phyloP scores from a whole-genome alignment of 1,284 basidiomycete genomes.

The Ganoderma lingzhi region DNA sequence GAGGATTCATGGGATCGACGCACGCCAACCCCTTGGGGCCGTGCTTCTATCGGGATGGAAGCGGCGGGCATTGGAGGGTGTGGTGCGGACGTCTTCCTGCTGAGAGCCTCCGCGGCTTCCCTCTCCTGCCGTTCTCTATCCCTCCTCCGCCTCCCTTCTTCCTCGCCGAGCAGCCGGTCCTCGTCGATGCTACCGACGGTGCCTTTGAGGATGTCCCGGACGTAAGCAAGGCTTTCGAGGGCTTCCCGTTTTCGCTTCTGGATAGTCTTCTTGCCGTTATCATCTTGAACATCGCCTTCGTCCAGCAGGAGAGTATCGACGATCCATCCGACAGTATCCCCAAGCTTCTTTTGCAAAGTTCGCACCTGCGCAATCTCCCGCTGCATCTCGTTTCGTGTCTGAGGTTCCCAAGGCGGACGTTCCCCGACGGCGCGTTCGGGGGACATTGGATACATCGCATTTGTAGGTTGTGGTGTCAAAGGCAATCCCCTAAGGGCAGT shows the following conservation, averaged over 20 bases:
- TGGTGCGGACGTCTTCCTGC: constrained; percentile 31
- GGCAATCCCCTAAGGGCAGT: constrained; percentile 69
- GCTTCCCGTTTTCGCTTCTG: constrained; percentile 66
- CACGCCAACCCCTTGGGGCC: constrained; percentile 29
- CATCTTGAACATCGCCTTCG: constrained; percentile 53
- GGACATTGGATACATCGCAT: constrained; percentile 65
- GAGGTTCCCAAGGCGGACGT: constrained; percentile 70
- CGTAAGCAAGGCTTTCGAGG: constrained; percentile 75
- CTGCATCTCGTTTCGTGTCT: constrained; percentile 71
- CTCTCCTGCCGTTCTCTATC: constrained; percentile 40
- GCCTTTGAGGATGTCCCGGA: constrained; percentile 74
- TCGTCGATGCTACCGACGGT: constrained; percentile 64
- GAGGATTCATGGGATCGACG: constrained; percentile 34
- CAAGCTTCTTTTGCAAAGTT: constrained; percentile 64
- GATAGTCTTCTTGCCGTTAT: constrained; percentile 47
- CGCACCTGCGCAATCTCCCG: constrained; percentile 62
- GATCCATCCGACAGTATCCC: constrained; percentile 74
- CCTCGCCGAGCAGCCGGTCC: constrained; percentile 65
- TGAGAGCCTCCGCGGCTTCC: constrained; percentile 29
- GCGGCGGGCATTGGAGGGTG: constrained; percentile 41
- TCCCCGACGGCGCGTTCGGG: constrained; percentile 65
- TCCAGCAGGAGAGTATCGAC: constrained; percentile 72
- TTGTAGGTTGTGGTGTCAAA: constrained; percentile 48
- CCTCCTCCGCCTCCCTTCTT: constrained; percentile 47
- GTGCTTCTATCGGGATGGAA: constrained; percentile 33